These are phyloP conservation scores for Solanum dulcamara DNA, from an alignment of 257 asterid genomes.

Conservation along the genomic window DNA sequence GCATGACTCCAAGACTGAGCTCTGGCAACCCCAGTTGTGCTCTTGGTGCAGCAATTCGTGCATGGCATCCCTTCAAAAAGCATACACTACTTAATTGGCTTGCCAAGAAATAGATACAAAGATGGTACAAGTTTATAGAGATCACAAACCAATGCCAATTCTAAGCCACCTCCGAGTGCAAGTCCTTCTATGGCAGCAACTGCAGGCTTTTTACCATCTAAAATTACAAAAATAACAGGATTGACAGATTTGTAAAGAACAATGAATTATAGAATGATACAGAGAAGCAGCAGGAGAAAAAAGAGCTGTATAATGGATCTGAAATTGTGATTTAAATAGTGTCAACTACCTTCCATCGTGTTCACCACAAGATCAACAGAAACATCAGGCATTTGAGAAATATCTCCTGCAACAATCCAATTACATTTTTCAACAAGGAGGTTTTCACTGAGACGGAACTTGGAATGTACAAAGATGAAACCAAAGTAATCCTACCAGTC, in stretches of 20 bases:
- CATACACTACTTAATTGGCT: neutral
- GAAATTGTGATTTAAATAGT: neutral
- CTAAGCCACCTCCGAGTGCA: conserved; percentile 98
- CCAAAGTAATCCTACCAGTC: conserved; percentile 34
- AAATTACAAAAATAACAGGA: neutral
- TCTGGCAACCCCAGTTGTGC: conserved; percentile 90
- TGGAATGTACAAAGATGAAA: neutral
- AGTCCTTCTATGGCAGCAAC: conserved; percentile 93
- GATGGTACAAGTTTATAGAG: neutral
- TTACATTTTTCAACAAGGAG: neutral
- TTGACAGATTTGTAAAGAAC: neutral
- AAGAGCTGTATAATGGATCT: neutral
- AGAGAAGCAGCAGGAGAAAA: neutral
- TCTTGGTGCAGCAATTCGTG: conserved; percentile 79
- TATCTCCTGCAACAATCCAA: conserved; percentile 53
- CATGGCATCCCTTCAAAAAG: conserved; percentile 73
- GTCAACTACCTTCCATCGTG: conserved; percentile 59
- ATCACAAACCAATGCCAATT: conserved; percentile 71
- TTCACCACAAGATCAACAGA: conserved; percentile 51
- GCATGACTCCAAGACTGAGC: conserved; percentile 87
- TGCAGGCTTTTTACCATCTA: conserved; percentile 83
- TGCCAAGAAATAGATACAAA: neutral
- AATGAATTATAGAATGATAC: neutral
- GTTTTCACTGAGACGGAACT: neutral
- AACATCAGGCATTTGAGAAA: conserved; percentile 49